A percentile compares a stretch with the other conserved stretches of the same genome.
These are phyloP conservation scores for Trametes hirsuta DNA, from an alignment of 1,284 basidiomycete species.

Conservation along the genomic window DNA sequence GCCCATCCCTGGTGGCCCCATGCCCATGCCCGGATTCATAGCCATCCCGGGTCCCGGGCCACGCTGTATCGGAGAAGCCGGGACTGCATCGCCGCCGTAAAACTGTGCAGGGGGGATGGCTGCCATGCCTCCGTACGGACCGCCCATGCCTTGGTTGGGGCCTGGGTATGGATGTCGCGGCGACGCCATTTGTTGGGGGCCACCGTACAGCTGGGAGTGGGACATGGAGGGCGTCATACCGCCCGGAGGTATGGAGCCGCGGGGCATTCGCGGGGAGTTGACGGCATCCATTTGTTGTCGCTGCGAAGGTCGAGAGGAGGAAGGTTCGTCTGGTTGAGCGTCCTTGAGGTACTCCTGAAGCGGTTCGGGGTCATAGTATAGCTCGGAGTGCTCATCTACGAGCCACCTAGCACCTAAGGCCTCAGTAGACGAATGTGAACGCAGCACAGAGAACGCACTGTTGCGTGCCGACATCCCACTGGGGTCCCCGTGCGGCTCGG, in stretches of 20 bases:
- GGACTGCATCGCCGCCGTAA: conserved; percentile 31
- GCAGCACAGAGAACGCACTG: conserved; percentile 49
- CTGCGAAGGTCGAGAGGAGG: conserved; percentile 10
- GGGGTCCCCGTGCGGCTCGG: conserved; percentile 77
- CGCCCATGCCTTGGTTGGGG: conserved; percentile 31
- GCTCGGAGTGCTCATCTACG: conserved; percentile 57
- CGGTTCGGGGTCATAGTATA: conserved; percentile 66
- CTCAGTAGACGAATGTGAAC: not conserved
- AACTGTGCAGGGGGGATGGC: conserved; percentile 32
- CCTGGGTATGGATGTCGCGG: conserved; percentile 38
- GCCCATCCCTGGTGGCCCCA: conserved; percentile 30
- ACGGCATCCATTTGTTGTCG: conserved; percentile 18
- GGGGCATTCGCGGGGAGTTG: conserved; percentile 19
- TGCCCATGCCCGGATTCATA: conserved; percentile 32
- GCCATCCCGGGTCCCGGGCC: conserved; percentile 27
- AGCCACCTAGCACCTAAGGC: conserved; percentile 49
- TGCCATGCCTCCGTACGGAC: conserved; percentile 27
- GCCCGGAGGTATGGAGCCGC: conserved; percentile 19
- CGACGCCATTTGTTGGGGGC: conserved; percentile 36
- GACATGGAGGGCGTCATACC: conserved; percentile 17
- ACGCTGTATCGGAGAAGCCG: conserved; percentile 36
- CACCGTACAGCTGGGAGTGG: conserved; percentile 21
- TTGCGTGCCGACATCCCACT: conserved; percentile 85
- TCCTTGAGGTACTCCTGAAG: conserved; percentile 40
- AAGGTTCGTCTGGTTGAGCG: conserved; percentile 26